Percentiles rank a stretch among this genome's conserved stretches.
Conservation (phyloP, 2,329 filamentous ascomycete genomes). For the Sodiomyces alkalinus region DNA sequence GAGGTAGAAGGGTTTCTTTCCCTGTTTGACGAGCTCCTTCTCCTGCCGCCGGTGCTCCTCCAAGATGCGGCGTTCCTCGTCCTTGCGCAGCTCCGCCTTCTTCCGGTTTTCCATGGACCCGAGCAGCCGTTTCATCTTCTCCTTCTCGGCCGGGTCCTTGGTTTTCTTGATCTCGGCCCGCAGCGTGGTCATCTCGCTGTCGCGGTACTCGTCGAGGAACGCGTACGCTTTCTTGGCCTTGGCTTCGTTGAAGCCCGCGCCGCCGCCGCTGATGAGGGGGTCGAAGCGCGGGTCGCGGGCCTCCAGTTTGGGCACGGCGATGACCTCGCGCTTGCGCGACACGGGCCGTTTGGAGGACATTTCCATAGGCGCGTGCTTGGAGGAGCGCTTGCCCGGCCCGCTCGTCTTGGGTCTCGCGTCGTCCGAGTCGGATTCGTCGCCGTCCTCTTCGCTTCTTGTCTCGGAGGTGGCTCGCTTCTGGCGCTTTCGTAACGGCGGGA, state of each 20-base stretch:
- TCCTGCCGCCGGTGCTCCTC: constrained; percentile 67
- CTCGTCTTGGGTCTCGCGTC: constrained; percentile 13
- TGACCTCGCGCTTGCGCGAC: constrained; percentile 60
- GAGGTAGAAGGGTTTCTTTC: constrained; percentile 85
- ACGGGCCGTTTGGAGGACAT: constrained; percentile 74
- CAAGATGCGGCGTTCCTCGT: constrained; percentile 53
- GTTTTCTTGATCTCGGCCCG: constrained; percentile 46
- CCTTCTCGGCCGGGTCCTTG: constrained; percentile 52
- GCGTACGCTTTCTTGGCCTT: constrained; percentile 60
- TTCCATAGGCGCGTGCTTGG: constrained; percentile 80
- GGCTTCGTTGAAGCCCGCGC: constrained; percentile 33
- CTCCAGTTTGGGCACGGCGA: constrained; percentile 43
- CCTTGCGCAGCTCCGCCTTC: constrained; percentile 54
- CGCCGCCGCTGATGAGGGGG: constrained; percentile 34
- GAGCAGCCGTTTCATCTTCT: constrained; percentile 56
- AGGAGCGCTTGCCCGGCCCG: constrained; percentile 31
- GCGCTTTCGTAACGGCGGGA: constrained; percentile 23
- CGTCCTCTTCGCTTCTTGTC: constrained; percentile 12
- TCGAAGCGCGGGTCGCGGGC: constrained; percentile 83
- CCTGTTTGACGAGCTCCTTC: constrained; percentile 70
- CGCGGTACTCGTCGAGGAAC: constrained; percentile 78
- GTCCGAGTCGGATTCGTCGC: constrained; percentile 10
- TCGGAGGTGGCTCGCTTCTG: constrained; percentile 11
- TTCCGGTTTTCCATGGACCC: constrained; percentile 65
- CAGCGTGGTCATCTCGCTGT: constrained; percentile 66